phyloP scores from a whole-genome alignment of 768 basidiomycete genomes.

The Ephemerocybe angulata region DNA sequence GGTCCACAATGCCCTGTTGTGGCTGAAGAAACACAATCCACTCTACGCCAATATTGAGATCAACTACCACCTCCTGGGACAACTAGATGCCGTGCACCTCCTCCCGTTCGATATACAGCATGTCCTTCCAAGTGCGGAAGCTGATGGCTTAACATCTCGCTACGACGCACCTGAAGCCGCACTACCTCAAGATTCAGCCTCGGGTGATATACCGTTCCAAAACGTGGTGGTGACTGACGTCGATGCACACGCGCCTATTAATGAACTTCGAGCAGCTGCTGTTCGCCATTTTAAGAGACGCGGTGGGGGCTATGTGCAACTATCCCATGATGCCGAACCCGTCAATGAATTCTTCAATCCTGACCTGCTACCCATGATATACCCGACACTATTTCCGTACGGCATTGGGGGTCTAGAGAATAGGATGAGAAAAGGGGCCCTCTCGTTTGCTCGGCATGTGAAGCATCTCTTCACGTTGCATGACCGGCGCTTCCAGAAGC shows the following conservation, averaged over 20 bases:
- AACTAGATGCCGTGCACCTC: conserved; percentile 14
- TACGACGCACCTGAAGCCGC: conserved; percentile 9
- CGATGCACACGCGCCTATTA: conserved; percentile 18
- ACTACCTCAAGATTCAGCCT: no score
- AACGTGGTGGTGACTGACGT: conserved; percentile 31
- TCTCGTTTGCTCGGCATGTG: conserved; percentile 32
- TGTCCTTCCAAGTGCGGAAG: conserved; percentile 13
- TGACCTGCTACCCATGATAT: conserved; percentile 35
- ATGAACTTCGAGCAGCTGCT: conserved; percentile 31
- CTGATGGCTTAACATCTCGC: not conserved
- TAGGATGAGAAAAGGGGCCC: not conserved
- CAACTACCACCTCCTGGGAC: conserved; percentile 17
- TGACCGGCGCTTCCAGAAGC: conserved; percentile 33
- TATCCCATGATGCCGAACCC: conserved; percentile 28
- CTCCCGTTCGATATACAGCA: conserved; percentile 28
- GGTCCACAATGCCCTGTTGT: conserved; percentile 29
- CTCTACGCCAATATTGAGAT: conserved; percentile 30
- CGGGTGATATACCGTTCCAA: conserved; percentile 9
- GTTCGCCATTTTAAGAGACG: conserved; percentile 29
- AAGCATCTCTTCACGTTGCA: conserved; percentile 28
- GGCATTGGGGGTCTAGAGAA: conserved; percentile 42
- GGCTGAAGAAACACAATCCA: conserved; percentile 35
- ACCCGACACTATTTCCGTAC: conserved; percentile 42
- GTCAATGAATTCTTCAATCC: conserved; percentile 36
- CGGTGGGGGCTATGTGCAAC: conserved; percentile 22